A percentile compares a stretch with the other conserved stretches of the same genome.
Conservation (phyloP, 192 early-diverging fungal genomes). For the Gonapodya sp. region DNA sequence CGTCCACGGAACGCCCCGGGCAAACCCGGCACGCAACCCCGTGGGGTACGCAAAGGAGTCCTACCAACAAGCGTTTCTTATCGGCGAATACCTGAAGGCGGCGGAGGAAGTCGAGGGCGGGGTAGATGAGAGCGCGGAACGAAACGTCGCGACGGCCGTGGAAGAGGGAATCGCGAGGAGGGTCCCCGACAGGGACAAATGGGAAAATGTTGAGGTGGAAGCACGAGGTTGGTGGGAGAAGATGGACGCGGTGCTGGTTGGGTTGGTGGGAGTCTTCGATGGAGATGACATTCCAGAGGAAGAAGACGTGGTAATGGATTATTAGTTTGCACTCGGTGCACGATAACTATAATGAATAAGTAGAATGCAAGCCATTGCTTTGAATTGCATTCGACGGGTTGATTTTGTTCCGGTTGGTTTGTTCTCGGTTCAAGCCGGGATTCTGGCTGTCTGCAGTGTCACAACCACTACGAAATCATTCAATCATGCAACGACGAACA, state of each 20-base stretch:
- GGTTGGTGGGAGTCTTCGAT: no score
- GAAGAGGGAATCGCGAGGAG: not conserved
- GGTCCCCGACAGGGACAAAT: not conserved
- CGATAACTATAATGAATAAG: no score
- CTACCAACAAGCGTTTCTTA: not conserved
- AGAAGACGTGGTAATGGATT: no score
- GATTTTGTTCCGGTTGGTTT: no score
- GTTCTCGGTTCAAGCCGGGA: no score
- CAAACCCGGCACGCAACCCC: not conserved
- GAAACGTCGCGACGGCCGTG: not conserved
- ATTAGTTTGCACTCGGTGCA: no score
- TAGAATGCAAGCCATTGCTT: no score
- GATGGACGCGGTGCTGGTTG: not conserved
- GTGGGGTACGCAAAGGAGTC: not conserved
- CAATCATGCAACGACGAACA: no score
- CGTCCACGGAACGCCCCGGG: not conserved
- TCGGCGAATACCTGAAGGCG: not conserved
- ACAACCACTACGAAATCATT: no score
- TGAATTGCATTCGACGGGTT: no score
- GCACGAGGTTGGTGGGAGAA: not conserved
- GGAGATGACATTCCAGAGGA: no score
- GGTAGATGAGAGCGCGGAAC: not conserved
- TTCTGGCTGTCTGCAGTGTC: no score
- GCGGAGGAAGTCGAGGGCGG: not conserved
- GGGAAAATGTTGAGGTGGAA: not conserved